A percentile compares a stretch with the other conserved stretches of the same genome.
Evolutionary conservation across 2,329 filamentous ascomycete genomes (phyloP).

Genomic region (Capronia americana): DNA sequence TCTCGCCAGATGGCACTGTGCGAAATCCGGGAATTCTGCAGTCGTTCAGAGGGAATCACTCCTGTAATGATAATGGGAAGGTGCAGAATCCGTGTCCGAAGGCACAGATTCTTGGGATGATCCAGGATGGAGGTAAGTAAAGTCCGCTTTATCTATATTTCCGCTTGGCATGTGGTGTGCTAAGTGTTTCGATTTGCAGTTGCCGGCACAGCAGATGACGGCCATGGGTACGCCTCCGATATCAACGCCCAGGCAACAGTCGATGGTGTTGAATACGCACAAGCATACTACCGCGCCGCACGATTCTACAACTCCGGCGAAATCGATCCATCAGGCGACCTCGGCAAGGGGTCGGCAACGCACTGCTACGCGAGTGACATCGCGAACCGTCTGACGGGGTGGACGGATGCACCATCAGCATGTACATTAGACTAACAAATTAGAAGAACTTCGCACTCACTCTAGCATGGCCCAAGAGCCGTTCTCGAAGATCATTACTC

Average conservation of each 20-base stretch:
- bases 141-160: neutral
- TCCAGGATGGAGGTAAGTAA: conserved; percentile 46
- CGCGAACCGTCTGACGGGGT: conserved; percentile 56
- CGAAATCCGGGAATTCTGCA: conserved; percentile 58
- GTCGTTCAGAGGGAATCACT: conserved; percentile 49
- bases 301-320: conserved; percentile 53
- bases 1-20: conserved; percentile 47
- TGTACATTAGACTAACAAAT: conserved; percentile 32
- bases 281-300: conserved; percentile 47
- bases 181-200: conserved; percentile 29
- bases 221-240: conserved; percentile 47
- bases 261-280: conserved; percentile 39
- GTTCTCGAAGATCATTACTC: neutral
- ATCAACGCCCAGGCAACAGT: conserved; percentile 41
- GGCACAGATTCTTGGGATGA: conserved; percentile 47
- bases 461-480: neutral
- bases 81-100: conserved; percentile 50
- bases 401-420: conserved; percentile 41
- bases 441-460: neutral
- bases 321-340: conserved; percentile 44
- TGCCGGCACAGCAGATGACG: conserved; percentile 43
- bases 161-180: neutral
- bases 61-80: conserved; percentile 46
- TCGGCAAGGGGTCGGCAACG: conserved; percentile 51
- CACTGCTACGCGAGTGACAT: conserved; percentile 60